Evolutionary conservation across 2,329 filamentous ascomycete genomes (phyloP).

Genomic region (Fusarium sterilihyphosum): DNA sequence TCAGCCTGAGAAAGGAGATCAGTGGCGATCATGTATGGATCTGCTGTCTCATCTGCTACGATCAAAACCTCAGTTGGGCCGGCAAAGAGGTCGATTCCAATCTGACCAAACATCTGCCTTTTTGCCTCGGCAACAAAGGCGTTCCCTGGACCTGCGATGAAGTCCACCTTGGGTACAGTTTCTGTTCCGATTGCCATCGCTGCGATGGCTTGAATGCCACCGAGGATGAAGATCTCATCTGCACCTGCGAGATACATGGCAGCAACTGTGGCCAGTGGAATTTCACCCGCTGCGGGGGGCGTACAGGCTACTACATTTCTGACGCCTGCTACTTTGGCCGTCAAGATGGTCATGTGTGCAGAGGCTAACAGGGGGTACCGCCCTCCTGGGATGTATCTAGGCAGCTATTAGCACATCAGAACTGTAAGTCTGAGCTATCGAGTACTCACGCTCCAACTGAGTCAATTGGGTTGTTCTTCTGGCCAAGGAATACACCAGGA

Average conservation of each 20-base stretch:
- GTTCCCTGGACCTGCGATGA: not conserved
- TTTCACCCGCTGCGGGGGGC: not conserved
- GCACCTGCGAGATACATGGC: not conserved
- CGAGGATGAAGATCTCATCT: not conserved
- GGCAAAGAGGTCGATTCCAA: not conserved
- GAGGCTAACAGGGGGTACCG: not conserved
- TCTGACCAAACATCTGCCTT: not conserved
- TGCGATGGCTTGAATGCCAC: not conserved
- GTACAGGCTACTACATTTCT: constrained; percentile 1
- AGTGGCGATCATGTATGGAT: not conserved
- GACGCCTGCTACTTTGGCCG: not conserved
- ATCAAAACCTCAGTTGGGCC: not conserved
- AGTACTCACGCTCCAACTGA: not conserved
- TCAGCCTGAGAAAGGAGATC: constrained; percentile 1
- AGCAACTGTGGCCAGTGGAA: not conserved
- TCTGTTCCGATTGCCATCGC: not conserved
- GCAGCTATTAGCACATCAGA: fast-evolving
- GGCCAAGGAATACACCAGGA: not conserved
- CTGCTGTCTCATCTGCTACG: not conserved
- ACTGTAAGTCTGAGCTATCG: fast-evolving
- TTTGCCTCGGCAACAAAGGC: not conserved
- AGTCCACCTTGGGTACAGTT: not conserved
- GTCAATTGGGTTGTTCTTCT: not conserved
- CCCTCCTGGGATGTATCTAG: not conserved
- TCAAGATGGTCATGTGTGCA: not conserved